Conservation (phyloP, 164 flowering plant genomes). For the Liriodendron chinense region DNA sequence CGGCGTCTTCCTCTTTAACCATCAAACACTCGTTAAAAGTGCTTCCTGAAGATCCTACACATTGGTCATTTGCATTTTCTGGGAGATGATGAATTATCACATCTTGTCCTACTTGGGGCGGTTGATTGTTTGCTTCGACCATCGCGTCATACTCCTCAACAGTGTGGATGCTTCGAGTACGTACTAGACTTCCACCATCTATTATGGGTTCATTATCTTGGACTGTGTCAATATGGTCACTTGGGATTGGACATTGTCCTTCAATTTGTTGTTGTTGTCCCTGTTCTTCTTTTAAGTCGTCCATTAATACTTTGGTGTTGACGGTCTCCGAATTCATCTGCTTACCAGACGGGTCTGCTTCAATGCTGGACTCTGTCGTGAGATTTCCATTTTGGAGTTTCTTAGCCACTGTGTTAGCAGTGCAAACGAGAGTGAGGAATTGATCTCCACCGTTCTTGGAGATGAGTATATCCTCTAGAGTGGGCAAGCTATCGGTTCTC, state of each 20-base stretch:
- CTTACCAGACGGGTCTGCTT: too few relatives aligned
- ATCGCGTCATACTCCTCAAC: conserved; percentile 29
- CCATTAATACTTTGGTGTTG: conserved; percentile 25
- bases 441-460: conserved; percentile 16
- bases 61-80: too few relatives aligned
- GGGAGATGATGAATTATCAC: too few relatives aligned
- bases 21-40: neutral
- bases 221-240: conserved; percentile 5
- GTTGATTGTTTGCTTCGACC: neutral
- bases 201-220: neutral
- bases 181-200: neutral
- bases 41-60: neutral
- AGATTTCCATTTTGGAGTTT: conserved; percentile 9
- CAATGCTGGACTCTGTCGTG: too few relatives aligned
- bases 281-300: conserved; percentile 20
- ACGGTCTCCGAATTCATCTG: neutral
- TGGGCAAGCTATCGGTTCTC: conserved; percentile 12
- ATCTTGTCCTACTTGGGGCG: too few relatives aligned
- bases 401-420: conserved; percentile 13
- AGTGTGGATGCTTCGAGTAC: conserved; percentile 14
- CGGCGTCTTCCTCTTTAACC: neutral
- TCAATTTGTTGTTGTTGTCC: conserved; percentile 8
- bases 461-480: conserved; percentile 16
- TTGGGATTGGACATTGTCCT: too few relatives aligned
- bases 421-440: conserved; percentile 22